Conservation (phyloP, 2,329 filamentous ascomycete genomes). For the Capronia coronata region DNA sequence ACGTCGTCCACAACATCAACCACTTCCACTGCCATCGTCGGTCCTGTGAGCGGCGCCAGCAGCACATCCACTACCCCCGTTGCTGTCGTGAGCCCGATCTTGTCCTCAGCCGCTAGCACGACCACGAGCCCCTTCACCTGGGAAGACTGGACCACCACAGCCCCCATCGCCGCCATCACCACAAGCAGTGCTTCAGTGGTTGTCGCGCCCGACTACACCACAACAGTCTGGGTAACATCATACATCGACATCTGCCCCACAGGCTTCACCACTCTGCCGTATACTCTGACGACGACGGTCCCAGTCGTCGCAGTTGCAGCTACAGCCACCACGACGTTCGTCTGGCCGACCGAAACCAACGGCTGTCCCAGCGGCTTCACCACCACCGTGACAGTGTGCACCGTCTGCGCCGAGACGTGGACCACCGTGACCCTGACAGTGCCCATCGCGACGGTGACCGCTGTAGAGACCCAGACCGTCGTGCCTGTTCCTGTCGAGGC, state of each 20-base stretch:
- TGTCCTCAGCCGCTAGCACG: neutral
- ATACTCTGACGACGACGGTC: constrained; percentile 14
- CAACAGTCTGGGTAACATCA: constrained; percentile 30
- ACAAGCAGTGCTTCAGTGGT: neutral
- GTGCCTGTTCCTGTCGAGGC: constrained; percentile 8
- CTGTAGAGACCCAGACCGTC: constrained; percentile 18
- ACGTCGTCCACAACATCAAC: constrained; percentile 3
- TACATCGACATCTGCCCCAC: constrained; percentile 40
- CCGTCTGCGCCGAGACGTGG: constrained; percentile 31
- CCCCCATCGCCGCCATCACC: constrained; percentile 1
- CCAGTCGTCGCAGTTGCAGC: constrained; percentile 4
- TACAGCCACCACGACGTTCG: constrained; percentile 27
- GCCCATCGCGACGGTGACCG: constrained; percentile 12
- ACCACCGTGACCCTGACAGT: constrained; percentile 18
- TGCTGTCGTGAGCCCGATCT: neutral
- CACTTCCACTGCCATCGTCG: constrained; percentile 4
- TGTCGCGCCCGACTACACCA: constrained; percentile 1
- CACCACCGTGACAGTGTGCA: constrained; percentile 38
- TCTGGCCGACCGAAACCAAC: constrained; percentile 26
- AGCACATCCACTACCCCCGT: neutral
- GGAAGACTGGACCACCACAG: constrained; percentile 10
- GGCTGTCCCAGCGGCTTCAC: constrained; percentile 36
- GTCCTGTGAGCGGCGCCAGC: neutral
- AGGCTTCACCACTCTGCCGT: constrained; percentile 35
- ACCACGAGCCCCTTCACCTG: constrained; percentile 5